Conservation (phyloP, 2,329 filamentous ascomycete genomes). For the Xylaria sp. region DNA sequence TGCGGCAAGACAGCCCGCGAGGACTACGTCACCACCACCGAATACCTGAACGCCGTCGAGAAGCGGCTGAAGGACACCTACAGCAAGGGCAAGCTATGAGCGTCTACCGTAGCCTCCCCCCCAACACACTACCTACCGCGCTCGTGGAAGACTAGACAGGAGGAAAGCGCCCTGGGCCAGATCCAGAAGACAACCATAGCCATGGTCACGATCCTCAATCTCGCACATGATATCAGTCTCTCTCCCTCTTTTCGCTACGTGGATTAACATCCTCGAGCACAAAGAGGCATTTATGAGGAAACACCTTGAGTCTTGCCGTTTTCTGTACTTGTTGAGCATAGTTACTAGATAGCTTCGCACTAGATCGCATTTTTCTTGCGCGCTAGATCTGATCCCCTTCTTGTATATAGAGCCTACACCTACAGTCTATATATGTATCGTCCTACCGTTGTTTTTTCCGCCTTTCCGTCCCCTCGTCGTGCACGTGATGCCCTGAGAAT, state of each 20-base stretch:
- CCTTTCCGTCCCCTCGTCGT: neutral
- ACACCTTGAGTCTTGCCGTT: neutral
- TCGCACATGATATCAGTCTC: constrained; percentile 1
- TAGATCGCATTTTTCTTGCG: constrained; percentile 4
- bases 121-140: too few species aligned
- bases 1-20: constrained; percentile 84
- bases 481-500: too few species aligned
- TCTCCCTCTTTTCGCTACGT: constrained; percentile 5
- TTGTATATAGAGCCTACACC: constrained; percentile 22
- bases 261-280: constrained; percentile 6
- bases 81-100: constrained; percentile 76
- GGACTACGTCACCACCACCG: constrained; percentile 88
- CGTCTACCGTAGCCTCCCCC: neutral
- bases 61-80: constrained; percentile 80
- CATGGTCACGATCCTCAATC: neutral
- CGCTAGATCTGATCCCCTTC: constrained; percentile 8
- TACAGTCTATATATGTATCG: constrained; percentile 12
- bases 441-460: neutral
- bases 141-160: too few species aligned
- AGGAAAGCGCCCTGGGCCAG: neutral
- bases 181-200: constrained; percentile 2
- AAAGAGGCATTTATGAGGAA: constrained; percentile 1
- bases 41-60: constrained; percentile 94
- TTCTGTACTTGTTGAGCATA: constrained; percentile 1
- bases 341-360: constrained; percentile 4